A percentile compares a stretch with the other conserved stretches of the same genome.
Conservation (phyloP, 176 grass and related monocot species). For the Thinopyrum elongatum region DNA sequence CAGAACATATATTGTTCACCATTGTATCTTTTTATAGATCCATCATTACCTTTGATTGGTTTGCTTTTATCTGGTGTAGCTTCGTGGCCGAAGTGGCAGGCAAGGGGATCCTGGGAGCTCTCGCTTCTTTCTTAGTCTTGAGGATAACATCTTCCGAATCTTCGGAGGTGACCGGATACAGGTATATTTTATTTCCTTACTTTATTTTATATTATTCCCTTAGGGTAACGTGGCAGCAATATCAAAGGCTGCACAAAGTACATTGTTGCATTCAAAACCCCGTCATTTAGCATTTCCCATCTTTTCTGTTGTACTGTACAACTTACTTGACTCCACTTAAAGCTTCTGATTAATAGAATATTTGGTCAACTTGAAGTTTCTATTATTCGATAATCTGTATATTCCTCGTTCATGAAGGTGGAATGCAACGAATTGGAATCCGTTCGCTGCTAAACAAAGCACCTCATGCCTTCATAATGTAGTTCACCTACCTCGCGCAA, state of each 20-base stretch:
- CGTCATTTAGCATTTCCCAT: not conserved
- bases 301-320: not conserved
- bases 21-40: not conserved
- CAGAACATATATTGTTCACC: too few species aligned
- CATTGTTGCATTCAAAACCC: constrained; percentile 7
- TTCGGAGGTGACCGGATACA: constrained; percentile 98
- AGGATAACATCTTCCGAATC: constrained; percentile 96
- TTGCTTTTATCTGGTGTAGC: constrained; percentile 58
- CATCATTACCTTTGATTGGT: constrained; percentile 4
- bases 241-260: not conserved
- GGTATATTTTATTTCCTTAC: constrained; percentile 53
- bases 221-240: constrained; percentile 14
- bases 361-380: constrained; percentile 15
- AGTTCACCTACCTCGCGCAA: constrained; percentile 13
- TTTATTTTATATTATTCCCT: constrained; percentile 19
- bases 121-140: constrained; percentile 97
- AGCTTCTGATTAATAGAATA: constrained; percentile 8
- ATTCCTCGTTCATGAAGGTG: constrained; percentile 19
- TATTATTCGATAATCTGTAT: constrained; percentile 6
- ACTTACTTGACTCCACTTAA: constrained; percentile 10
- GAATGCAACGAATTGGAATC: not conserved
- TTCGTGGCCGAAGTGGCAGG: constrained; percentile 93
- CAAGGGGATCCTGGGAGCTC: constrained; percentile 98
- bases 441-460: not conserved
- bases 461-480: not conserved